These are phyloP conservation scores for Arthrobotrys conoides DNA, from an alignment of 2,329 filamentous ascomycete species.

Conservation along the genomic window DNA sequence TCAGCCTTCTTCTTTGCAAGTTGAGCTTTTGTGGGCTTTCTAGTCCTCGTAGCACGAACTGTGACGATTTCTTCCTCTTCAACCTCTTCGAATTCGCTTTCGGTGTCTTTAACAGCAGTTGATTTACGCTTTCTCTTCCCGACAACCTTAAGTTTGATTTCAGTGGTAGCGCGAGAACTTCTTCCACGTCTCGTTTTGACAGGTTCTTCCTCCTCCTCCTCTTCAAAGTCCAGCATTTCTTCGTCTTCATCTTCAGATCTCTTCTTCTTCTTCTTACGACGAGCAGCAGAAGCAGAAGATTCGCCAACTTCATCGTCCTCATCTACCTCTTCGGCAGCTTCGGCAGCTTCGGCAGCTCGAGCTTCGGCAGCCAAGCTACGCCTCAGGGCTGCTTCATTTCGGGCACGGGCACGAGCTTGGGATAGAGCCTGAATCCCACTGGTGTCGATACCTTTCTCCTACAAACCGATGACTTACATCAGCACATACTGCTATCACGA, in stretches of 20 bases:
- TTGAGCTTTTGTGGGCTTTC: constrained; percentile 48
- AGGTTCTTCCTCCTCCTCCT: constrained; percentile 31
- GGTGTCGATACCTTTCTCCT: constrained; percentile 63
- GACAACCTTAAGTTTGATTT: constrained; percentile 1
- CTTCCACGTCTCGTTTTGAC: constrained; percentile 14
- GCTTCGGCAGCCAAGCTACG: neutral
- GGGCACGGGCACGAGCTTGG: constrained; percentile 13
- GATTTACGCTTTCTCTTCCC: constrained; percentile 39
- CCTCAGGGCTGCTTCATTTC: neutral
- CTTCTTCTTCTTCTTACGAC: constrained; percentile 19
- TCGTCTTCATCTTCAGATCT: constrained; percentile 21
- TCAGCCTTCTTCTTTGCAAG: constrained; percentile 37
- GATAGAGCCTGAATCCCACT: constrained; percentile 56
- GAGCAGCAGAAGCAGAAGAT: constrained; percentile 42
- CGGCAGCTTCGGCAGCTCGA: neutral
- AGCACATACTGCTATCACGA: neutral
- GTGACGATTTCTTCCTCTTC: constrained; percentile 15
- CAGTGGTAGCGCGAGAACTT: constrained; percentile 36
- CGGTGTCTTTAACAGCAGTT: constrained; percentile 2
- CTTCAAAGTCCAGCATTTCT: constrained; percentile 22
- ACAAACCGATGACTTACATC: neutral
- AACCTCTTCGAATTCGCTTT: constrained; percentile 16
- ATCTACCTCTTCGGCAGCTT: neutral
- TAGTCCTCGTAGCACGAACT: constrained; percentile 8
- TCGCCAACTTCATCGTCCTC: constrained; percentile 34